Conservation (phyloP, 1,139 yeast genomes). For the Yarrowia galli region DNA sequence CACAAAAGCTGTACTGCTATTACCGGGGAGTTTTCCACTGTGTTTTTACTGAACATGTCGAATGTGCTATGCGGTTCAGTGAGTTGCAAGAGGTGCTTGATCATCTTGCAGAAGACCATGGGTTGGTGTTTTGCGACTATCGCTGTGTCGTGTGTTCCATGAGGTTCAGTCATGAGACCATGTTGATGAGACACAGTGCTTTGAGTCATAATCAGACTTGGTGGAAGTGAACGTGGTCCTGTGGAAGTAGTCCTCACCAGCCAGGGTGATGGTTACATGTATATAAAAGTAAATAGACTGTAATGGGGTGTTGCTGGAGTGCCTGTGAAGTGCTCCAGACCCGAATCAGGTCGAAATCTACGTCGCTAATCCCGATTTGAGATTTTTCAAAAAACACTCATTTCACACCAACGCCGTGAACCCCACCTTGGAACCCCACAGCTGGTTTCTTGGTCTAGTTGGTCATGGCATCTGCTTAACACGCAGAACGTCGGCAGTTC, state of each 20-base stretch:
- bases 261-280: too few species aligned
- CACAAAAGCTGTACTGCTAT: neutral
- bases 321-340: too few species aligned
- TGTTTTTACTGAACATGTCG: neutral
- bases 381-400: too few species aligned
- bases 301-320: too few species aligned
- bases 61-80: neutral
- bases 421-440: too few species aligned
- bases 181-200: neutral
- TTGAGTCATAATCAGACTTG: neutral
- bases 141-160: neutral
- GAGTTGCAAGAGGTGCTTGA: neutral
- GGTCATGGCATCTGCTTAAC: constrained; percentile 99
- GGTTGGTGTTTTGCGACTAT: neutral
- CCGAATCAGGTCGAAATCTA: too few species aligned
- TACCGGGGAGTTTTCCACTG: neutral
- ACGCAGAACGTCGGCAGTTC: constrained; percentile 99
- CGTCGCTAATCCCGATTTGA: too few species aligned
- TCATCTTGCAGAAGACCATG: neutral
- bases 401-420: too few species aligned
- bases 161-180: constrained; percentile 4
- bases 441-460: constrained; percentile 89
- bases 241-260: too few species aligned
- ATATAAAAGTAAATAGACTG: too few species aligned
- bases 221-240: constrained; percentile 7